These are phyloP conservation scores for Isabelozyma heimii DNA, from an alignment of 805 yeast species.

Conservation along the genomic window DNA sequence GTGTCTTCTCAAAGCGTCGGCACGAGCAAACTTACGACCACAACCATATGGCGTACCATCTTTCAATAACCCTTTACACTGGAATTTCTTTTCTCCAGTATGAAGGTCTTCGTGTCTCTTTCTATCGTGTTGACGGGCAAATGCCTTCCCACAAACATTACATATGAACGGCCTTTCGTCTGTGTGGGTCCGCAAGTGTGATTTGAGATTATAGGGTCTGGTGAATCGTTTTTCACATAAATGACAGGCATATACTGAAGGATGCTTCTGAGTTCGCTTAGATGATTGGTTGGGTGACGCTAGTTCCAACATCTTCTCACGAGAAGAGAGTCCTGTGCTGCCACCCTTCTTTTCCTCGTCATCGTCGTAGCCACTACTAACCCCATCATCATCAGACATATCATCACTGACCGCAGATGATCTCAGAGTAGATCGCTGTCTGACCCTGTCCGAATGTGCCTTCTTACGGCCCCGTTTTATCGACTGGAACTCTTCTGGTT, in stretches of 20 bases:
- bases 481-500: constrained; percentile 39
- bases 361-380: constrained; percentile 8
- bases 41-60: constrained; percentile 52
- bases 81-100: constrained; percentile 70
- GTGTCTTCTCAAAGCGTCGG: constrained; percentile 45
- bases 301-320: constrained; percentile 64
- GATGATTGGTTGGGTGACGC: constrained; percentile 56
- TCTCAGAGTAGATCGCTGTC: constrained; percentile 24
- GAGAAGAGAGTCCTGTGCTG: constrained; percentile 24
- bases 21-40: constrained; percentile 45
- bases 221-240: constrained; percentile 86
- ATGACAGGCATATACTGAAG: constrained; percentile 73
- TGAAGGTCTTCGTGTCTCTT: constrained; percentile 56
- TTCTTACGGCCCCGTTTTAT: constrained; percentile 42
- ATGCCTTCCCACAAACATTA: constrained; percentile 72
- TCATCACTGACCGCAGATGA: constrained; percentile 6
- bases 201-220: constrained; percentile 87
- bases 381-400: constrained; percentile 17
- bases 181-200: constrained; percentile 88
- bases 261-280: constrained; percentile 65
- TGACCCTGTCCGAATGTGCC: constrained; percentile 22
- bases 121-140: constrained; percentile 49
- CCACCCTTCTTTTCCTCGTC: constrained; percentile 26
- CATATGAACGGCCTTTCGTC: constrained; percentile 79
- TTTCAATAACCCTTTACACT: constrained; percentile 63